Conservation (phyloP, 176 grass and related monocot species). For the Rhynchospora pubera region DNA sequence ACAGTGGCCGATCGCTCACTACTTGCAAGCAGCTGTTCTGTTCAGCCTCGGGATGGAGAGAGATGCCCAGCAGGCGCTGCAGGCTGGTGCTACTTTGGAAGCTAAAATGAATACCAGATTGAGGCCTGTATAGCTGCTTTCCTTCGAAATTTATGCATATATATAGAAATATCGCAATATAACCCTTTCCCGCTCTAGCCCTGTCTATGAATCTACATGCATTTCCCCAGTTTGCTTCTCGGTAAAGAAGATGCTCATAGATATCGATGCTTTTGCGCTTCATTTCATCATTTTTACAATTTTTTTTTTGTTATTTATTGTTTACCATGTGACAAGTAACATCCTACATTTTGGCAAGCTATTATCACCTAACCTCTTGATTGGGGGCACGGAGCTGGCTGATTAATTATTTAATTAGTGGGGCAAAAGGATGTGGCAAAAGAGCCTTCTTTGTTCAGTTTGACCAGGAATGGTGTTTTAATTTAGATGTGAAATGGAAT, state of each 20-base stretch:
- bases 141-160: constrained; percentile 6
- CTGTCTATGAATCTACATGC: not conserved
- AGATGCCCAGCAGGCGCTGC: constrained; percentile 47
- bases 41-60: constrained; percentile 50
- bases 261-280: not conserved
- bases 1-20: constrained; percentile 49
- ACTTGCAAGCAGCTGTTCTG: constrained; percentile 55
- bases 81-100: constrained; percentile 47
- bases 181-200: not conserved
- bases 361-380: not conserved
- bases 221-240: not conserved
- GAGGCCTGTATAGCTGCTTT: constrained; percentile 44
- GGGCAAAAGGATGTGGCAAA: too few species aligned
- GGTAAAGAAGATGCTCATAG: not conserved
- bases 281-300: not conserved
- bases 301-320: not conserved
- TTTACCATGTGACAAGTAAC: not conserved
- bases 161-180: not conserved
- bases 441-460: too few species aligned
- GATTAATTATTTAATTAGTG: not conserved
- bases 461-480: too few species aligned
- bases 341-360: not conserved
- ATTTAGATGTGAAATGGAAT: too few species aligned
- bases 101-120: constrained; percentile 44
- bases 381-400: not conserved